Evolutionary conservation across 257 asterid species (phyloP).

Genomic region (Jacaranda mimosifolia): DNA sequence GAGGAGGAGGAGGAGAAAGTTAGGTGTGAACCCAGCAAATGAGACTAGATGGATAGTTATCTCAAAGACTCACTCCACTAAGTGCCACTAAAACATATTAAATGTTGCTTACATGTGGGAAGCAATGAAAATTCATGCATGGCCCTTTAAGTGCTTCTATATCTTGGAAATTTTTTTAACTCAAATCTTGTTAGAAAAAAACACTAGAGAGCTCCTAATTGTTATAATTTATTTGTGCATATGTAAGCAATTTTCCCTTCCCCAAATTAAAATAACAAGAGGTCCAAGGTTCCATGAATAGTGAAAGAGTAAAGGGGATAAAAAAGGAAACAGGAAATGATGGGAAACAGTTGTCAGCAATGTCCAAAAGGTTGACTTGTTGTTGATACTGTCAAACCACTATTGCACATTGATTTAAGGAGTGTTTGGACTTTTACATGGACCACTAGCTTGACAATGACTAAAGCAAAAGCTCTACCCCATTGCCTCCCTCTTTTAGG

Average conservation of each 20-base stretch:
- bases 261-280: slow-evolving; percentile 6
- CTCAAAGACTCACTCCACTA: not conserved
- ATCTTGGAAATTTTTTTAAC: not conserved
- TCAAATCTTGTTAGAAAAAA: not conserved
- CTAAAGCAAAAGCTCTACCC: slow-evolving; percentile 41
- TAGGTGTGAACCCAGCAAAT: not conserved
- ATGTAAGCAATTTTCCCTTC: not conserved
- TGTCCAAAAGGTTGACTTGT: slow-evolving; percentile 57
- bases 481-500: not conserved
- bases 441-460: slow-evolving; percentile 46
- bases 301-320: not conserved
- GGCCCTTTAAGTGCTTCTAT: not conserved
- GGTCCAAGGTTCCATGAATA: not conserved
- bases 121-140: slow-evolving; percentile 27
- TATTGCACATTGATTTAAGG: slow-evolving; percentile 44
- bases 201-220: not conserved
- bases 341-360: slow-evolving; percentile 66
- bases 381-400: slow-evolving; percentile 41
- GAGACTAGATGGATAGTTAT: not conserved
- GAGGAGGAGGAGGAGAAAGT: not conserved
- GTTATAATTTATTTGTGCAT: not conserved
- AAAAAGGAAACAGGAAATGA: not conserved
- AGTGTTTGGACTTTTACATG: slow-evolving; percentile 41
- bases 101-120: slow-evolving; percentile 48
- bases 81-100: too few species aligned